Conservation (phyloP, 352 stramenopile species). For the Elongisporangium senticosum region DNA sequence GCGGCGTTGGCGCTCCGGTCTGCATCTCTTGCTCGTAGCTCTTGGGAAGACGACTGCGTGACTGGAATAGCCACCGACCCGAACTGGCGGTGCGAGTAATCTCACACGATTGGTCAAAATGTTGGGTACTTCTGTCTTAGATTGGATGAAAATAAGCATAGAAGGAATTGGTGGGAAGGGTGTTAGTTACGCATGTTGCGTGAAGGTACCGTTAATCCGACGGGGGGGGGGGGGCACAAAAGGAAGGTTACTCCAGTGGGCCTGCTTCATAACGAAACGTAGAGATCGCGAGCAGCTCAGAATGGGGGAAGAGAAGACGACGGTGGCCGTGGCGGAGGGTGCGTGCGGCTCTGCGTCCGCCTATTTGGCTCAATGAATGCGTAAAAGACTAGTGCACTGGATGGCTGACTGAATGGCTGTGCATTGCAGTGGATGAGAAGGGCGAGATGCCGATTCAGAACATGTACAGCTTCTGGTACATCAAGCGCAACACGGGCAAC, state of each 20-base stretch:
- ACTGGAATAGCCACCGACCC: not conserved
- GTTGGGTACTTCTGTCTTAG: not conserved
- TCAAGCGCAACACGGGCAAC: slow-evolving; percentile 81
- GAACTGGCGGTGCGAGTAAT: not conserved
- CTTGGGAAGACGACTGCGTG: not conserved
- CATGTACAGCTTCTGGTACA: slow-evolving; percentile 88
- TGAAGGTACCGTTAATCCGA: not conserved
- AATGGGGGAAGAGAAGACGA: not conserved
- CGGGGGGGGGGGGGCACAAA: not conserved
- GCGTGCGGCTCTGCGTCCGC: not conserved
- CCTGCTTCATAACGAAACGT: too few relatives aligned
- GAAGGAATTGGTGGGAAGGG: not conserved
- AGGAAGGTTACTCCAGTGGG: not conserved
- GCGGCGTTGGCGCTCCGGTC: slow-evolving; percentile 46
- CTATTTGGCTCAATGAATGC: not conserved
- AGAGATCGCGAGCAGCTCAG: not conserved
- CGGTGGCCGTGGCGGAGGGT: not conserved
- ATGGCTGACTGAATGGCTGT: not conserved
- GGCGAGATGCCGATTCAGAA: slow-evolving; percentile 81
- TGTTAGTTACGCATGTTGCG: not conserved
- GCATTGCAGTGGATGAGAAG: not conserved
- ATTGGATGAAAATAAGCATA: not conserved
- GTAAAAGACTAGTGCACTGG: too few relatives aligned
- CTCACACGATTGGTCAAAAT: not conserved
- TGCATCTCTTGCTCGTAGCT: slow-evolving; percentile 26